Evolutionary conservation across 176 grass and related monocot genomes (phyloP).

Genomic region (Ananas comosus): DNA sequence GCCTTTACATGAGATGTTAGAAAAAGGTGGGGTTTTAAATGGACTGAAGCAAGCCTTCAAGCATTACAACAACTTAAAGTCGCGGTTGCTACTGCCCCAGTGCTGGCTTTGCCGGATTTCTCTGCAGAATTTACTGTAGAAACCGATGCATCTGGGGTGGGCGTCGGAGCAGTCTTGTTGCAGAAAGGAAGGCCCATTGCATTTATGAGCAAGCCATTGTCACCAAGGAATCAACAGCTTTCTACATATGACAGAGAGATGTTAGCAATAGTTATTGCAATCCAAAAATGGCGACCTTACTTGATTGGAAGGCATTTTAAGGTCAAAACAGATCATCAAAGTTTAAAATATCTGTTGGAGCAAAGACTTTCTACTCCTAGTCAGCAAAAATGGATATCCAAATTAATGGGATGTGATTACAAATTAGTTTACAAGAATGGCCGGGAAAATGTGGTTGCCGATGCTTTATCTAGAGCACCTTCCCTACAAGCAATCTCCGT

Average conservation of each 20-base stretch:
- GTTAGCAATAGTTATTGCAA: neutral
- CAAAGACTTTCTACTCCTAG: neutral
- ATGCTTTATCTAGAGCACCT: neutral
- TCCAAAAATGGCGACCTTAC: neutral
- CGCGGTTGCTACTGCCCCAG: neutral
- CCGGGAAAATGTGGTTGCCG: neutral
- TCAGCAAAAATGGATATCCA: neutral
- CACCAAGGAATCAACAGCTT: fast-evolving
- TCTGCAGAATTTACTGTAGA: neutral
- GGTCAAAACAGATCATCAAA: slow-evolving; percentile 1
- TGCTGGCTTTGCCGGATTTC: slow-evolving; percentile 4
- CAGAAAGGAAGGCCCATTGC: neutral
- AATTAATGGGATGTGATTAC: neutral
- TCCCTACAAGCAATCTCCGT: neutral
- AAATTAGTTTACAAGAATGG: neutral
- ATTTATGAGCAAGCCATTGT: neutral
- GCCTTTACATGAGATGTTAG: neutral
- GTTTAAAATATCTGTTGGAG: neutral
- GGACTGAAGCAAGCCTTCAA: neutral
- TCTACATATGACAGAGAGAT: neutral
- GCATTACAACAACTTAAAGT: neutral
- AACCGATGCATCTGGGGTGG: neutral
- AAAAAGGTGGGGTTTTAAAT: neutral
- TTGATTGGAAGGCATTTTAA: neutral
- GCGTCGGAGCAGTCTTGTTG: neutral